phyloP scores from a whole-genome alignment of 495 filamentous ascomycete species.

The Daldinia vernicosa region DNA sequence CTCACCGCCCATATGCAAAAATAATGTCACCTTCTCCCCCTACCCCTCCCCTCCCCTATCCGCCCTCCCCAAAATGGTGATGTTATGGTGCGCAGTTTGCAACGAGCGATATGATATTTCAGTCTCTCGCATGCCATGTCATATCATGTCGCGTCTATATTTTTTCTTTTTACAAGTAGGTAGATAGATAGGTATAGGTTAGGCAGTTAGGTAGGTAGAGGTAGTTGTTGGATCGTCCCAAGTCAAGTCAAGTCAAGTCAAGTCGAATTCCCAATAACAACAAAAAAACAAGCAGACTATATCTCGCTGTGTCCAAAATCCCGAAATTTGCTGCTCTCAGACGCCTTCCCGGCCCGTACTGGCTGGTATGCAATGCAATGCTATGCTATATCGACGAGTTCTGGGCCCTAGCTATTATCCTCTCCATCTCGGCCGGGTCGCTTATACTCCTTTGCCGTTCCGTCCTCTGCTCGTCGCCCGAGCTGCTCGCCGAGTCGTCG shows the following conservation, averaged over 20 bases:
- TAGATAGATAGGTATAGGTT: neutral
- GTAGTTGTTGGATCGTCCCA: neutral
- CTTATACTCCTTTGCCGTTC: conserved; percentile 63
- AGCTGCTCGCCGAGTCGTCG: conserved; percentile 48
- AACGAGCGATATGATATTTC: neutral
- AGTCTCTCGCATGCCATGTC: neutral
- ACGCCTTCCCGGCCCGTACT: neutral
- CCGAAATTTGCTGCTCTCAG: neutral
- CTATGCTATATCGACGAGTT: conserved; percentile 38
- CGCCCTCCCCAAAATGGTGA: neutral
- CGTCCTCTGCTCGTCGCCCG: conserved; percentile 58
- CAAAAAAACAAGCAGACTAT: conserved; percentile 1
- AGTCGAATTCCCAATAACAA: neutral
- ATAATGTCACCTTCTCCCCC: neutral
- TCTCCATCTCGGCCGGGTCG: conserved; percentile 52
- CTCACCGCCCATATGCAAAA: conserved; percentile 1
- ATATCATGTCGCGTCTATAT: neutral
- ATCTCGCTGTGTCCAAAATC: conserved; percentile 8
- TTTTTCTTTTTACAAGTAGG: neutral
- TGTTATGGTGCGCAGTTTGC: neutral
- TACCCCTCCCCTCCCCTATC: neutral
- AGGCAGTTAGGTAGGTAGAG: neutral
- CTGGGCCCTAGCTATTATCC: conserved; percentile 25
- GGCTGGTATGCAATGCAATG: neutral
- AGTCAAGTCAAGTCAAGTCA: neutral